These are phyloP conservation scores for Coniochaeta sp. DNA, from an alignment of 2,329 filamentous ascomycete genomes.

Conservation along the genomic window DNA sequence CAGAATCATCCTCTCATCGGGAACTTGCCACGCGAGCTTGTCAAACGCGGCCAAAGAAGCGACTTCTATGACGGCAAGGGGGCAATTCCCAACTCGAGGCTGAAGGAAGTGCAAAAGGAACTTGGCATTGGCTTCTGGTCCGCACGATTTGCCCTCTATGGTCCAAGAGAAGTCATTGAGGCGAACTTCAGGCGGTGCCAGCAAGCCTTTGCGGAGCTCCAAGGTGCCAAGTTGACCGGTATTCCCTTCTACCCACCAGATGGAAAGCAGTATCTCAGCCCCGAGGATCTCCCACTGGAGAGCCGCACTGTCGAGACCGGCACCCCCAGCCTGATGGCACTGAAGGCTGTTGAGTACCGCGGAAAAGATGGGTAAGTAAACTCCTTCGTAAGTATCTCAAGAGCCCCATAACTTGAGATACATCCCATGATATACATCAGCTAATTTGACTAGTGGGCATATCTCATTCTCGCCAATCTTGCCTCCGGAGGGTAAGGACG, in stretches of 20 bases:
- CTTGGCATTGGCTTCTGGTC: conserved; percentile 14
- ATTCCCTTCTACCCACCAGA: neutral
- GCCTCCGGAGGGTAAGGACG: conserved; percentile 29
- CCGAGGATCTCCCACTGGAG: neutral
- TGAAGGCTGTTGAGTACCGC: neutral
- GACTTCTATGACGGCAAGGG: neutral
- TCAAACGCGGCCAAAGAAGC: neutral
- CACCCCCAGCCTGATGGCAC: conserved; percentile 6
- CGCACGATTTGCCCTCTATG: neutral
- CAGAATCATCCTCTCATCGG: conserved; percentile 25
- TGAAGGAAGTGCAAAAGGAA: conserved; percentile 27
- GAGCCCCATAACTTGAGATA: conserved; percentile 7
- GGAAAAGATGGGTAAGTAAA: conserved; percentile 12
- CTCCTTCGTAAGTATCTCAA: conserved; percentile 9
- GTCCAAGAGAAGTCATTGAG: conserved; percentile 13
- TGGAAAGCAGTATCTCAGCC: neutral
- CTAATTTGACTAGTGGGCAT: conserved; percentile 36
- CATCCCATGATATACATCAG: conserved; percentile 32
- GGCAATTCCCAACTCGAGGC: conserved; percentile 17
- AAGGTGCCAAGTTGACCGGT: conserved; percentile 17
- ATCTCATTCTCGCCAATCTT: conserved; percentile 35
- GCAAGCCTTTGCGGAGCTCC: conserved; percentile 9
- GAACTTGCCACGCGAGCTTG: neutral
- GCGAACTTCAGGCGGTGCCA: conserved; percentile 19
- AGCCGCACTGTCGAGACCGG: conserved; percentile 14